Percentiles rank a stretch among this genome's conserved stretches.
These are phyloP conservation scores for Macrotyloma uniflorum DNA, from an alignment of 306 rosid genomes.

Conservation along the genomic window DNA sequence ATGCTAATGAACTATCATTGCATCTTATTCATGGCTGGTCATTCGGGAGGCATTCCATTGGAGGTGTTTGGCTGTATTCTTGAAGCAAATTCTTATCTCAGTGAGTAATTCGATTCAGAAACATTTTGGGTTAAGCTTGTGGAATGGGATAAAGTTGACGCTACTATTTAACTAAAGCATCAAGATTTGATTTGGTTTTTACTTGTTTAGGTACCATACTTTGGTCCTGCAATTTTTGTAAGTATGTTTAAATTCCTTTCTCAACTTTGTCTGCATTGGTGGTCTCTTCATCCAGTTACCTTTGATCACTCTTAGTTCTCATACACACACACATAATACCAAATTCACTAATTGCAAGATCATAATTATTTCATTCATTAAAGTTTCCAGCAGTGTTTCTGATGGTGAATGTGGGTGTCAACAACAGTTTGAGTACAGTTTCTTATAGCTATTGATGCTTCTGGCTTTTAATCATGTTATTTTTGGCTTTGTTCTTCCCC, in stretches of 20 bases:
- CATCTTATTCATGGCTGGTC: conserved; percentile 79
- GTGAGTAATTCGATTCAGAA: conserved; percentile 52
- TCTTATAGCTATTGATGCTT: background rate
- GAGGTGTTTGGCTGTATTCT: conserved; percentile 56
- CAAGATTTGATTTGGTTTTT: conserved; percentile 28
- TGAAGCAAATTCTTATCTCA: conserved; percentile 41
- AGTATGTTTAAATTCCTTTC: conserved; percentile 37
- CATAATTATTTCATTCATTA: background rate
- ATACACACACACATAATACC: background rate
- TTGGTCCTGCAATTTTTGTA: conserved; percentile 42
- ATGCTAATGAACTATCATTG: conserved; percentile 72
- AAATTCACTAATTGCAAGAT: background rate
- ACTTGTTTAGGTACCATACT: conserved; percentile 30
- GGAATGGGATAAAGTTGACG: background rate
- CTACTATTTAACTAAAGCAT: background rate
- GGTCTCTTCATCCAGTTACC: background rate
- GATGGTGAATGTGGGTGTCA: background rate
- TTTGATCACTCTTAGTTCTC: background rate
- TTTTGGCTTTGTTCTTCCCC: background rate
- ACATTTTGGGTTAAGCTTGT: conserved; percentile 16
- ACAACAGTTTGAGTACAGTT: background rate
- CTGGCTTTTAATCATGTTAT: background rate
- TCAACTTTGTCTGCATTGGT: conserved; percentile 24
- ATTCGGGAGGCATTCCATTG: conserved; percentile 71
- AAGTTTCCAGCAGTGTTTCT: conserved; percentile 15